Conservation (phyloP, 257 asterid genomes). For the Solanum sejunctum region DNA sequence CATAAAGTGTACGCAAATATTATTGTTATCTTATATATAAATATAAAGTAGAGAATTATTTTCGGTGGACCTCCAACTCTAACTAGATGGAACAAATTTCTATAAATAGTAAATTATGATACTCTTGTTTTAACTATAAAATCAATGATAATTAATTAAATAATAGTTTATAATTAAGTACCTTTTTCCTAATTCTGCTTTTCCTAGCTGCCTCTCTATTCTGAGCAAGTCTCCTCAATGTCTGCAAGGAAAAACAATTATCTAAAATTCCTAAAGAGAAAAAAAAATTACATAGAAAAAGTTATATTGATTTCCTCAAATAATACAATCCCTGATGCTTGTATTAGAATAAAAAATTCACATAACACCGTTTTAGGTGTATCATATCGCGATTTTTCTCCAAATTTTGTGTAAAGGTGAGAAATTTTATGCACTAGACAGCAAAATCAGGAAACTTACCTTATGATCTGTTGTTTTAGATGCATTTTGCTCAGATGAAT, state of each 20-base stretch:
- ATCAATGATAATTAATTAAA: neutral
- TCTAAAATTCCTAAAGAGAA: neutral
- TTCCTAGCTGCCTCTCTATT: constrained; percentile 96
- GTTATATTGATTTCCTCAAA: neutral
- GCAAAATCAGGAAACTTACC: constrained; percentile 17
- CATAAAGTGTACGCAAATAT: accelerated
- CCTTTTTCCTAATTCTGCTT: constrained; percentile 91
- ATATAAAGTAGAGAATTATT: neutral
- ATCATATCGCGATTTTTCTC: neutral
- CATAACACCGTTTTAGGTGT: neutral
- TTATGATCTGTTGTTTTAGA: constrained; percentile 83
- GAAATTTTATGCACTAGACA: accelerated
- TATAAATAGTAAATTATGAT: neutral
- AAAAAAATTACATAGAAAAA: neutral
- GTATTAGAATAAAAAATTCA: neutral
- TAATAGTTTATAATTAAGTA: neutral
- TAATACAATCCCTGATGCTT: neutral
- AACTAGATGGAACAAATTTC: neutral
- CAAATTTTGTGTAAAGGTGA: accelerated
- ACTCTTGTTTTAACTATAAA: neutral
- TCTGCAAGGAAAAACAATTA: constrained; percentile 22
- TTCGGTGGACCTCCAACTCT: accelerated
- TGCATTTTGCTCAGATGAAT: constrained; percentile 62
- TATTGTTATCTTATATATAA: neutral
- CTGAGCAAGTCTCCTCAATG: constrained; percentile 88